Evolutionary conservation across 371 early-diverging fungal genomes (phyloP).

Genomic region (Mortierella sp.): DNA sequence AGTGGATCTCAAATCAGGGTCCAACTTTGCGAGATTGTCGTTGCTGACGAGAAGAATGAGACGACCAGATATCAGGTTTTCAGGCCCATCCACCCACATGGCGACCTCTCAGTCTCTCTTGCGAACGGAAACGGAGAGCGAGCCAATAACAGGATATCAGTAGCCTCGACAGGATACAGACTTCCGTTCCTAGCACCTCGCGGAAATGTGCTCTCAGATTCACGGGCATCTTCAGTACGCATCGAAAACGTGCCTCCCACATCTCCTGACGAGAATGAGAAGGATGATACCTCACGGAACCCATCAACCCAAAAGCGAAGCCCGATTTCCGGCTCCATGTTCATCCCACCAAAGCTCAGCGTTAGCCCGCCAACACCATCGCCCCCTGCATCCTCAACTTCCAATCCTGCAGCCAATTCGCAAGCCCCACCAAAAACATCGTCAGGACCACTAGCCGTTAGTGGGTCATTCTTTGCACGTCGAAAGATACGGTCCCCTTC

Average conservation of each 20-base stretch:
- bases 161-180: constrained; percentile 14
- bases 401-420: not conserved
- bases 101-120: constrained; percentile 3
- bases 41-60: constrained; percentile 48
- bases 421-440: not conserved
- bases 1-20: constrained; percentile 30
- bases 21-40: constrained; percentile 46
- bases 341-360: constrained; percentile 25
- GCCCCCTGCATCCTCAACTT: constrained; percentile 5
- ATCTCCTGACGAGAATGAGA: constrained; percentile 19
- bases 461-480: constrained; percentile 38
- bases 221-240: constrained; percentile 31
- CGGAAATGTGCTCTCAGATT: constrained; percentile 11
- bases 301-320: not conserved
- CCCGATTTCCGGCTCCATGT: constrained; percentile 30
- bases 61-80: constrained; percentile 49
- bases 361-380: constrained; percentile 13
- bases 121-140: constrained; percentile 1
- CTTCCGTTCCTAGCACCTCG: constrained; percentile 18
- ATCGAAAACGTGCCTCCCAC: constrained; percentile 4
- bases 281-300: not conserved
- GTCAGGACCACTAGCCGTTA: constrained; percentile 15
- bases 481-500: constrained; percentile 30
- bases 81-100: constrained; percentile 23
- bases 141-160: not conserved